Conservation (phyloP, 495 filamentous ascomycete species). For the Talaromyces trachyspermus region DNA sequence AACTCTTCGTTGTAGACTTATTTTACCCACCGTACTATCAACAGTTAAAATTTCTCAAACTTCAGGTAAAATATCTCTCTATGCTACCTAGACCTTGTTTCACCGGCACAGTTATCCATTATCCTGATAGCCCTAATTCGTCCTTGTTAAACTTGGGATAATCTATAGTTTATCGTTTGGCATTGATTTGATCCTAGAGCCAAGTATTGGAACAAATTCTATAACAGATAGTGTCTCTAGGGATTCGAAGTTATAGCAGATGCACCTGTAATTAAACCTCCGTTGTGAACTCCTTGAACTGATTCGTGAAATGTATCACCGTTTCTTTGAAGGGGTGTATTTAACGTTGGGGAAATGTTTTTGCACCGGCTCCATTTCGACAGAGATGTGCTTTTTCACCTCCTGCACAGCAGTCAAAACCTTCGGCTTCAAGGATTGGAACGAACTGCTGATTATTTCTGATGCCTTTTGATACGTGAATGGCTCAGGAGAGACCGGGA, state of each 20-base stretch:
- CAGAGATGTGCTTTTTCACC: background rate
- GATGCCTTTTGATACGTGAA: background rate
- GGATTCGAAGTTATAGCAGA: no score
- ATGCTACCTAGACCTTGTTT: no score
- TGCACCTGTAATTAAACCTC: no score
- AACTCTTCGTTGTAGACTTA: no score
- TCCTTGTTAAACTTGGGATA: no score
- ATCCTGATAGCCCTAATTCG: no score
- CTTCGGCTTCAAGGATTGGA: background rate
- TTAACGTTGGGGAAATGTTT: background rate
- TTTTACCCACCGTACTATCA: no score
- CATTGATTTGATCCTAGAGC: no score
- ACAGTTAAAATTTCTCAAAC: no score
- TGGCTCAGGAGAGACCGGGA: background rate
- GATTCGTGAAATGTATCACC: background rate
- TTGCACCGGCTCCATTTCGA: background rate
- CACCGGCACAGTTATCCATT: no score
- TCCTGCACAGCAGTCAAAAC: background rate
- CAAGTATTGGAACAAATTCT: background rate
- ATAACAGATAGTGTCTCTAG: background rate
- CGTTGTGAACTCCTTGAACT: background rate
- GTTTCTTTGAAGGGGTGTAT: background rate
- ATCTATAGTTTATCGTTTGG: no score
- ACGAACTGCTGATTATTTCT: background rate
- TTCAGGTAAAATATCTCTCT: no score